phyloP scores from a whole-genome alignment of 768 basidiomycete genomes.

The Phaeolepiota aurea region DNA sequence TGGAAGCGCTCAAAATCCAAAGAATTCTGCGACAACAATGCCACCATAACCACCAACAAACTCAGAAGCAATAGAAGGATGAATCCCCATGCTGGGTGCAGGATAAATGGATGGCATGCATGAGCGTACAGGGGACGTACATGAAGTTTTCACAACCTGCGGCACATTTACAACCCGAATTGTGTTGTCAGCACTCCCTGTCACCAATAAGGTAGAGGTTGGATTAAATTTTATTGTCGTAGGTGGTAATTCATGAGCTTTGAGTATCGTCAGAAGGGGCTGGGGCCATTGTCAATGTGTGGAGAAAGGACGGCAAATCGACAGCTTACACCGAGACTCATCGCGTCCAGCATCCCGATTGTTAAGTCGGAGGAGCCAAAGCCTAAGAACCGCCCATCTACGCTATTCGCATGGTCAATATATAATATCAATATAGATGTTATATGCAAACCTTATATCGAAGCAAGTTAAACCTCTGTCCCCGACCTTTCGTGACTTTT shows the following conservation, averaged over 20 bases:
- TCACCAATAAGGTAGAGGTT: constrained; percentile 68
- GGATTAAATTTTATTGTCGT: constrained; percentile 89
- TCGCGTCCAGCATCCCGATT: constrained; percentile 77
- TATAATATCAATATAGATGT: constrained; percentile 2
- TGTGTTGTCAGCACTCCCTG: constrained; percentile 82
- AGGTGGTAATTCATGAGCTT: constrained; percentile 91
- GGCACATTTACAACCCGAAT: constrained; percentile 76
- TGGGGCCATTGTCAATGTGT: constrained; percentile 21
- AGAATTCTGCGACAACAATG: constrained; percentile 28
- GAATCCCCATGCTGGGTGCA: constrained; percentile 26
- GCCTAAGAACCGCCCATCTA: constrained; percentile 74
- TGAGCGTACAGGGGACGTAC: constrained; percentile 29
- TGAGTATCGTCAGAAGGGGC: constrained; percentile 83
- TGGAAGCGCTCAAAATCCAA: too few relatives aligned
- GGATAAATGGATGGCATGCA: constrained; percentile 6
- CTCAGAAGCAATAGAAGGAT: constrained; percentile 32
- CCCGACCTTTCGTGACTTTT: constrained; percentile 62
- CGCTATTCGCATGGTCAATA: constrained; percentile 30
- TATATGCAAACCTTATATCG: constrained; percentile 60
- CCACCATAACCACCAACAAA: constrained; percentile 32
- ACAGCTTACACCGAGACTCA: constrained; percentile 59
- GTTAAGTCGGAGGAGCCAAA: constrained; percentile 84
- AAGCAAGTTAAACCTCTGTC: constrained; percentile 75
- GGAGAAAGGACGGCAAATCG: neutral
- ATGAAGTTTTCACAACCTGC: constrained; percentile 34